Conservation (phyloP, 2,329 filamentous ascomycete species). For the Neofusicoccum umdonicola region DNA sequence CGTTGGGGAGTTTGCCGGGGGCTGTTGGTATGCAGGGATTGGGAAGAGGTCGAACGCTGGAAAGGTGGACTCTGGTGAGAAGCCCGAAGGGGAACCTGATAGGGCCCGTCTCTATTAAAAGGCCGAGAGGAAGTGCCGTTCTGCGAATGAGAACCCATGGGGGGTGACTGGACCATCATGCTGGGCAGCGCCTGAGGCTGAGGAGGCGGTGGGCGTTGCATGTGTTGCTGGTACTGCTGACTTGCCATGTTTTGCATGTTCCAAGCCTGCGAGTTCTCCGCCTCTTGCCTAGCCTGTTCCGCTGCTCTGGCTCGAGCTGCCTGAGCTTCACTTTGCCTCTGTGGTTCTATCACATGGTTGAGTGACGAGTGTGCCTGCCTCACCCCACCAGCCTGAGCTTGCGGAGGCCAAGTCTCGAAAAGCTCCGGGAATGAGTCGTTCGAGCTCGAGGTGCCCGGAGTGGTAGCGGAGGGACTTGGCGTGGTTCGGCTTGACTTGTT, state of each 20-base stretch:
- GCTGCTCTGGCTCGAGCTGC: not conserved
- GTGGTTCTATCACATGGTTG: not conserved
- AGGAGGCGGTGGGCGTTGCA: not conserved
- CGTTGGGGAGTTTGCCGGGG: not conserved
- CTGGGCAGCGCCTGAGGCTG: not conserved
- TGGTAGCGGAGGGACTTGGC: constrained; percentile 3
- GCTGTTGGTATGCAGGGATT: not conserved
- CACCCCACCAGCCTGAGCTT: not conserved
- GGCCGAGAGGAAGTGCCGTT: not conserved
- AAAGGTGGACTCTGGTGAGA: not conserved
- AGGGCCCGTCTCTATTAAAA: not conserved
- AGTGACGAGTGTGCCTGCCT: constrained; percentile 4
- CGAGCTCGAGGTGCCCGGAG: constrained; percentile 6
- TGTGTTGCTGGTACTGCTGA: not conserved
- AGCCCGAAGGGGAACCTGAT: not conserved
- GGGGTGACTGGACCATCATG: not conserved
- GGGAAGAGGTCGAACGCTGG: constrained; percentile 1
- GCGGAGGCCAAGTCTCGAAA: not conserved
- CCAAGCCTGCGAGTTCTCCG: not conserved
- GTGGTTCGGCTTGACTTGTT: constrained; percentile 11
- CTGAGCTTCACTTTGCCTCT: not conserved
- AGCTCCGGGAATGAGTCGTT: constrained; percentile 6
- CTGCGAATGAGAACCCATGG: not conserved
- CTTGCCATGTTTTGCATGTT: not conserved
- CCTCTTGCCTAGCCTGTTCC: not conserved